phyloP scores from a whole-genome alignment of 495 filamentous ascomycete genomes.

The Gamarada debralockiae region DNA sequence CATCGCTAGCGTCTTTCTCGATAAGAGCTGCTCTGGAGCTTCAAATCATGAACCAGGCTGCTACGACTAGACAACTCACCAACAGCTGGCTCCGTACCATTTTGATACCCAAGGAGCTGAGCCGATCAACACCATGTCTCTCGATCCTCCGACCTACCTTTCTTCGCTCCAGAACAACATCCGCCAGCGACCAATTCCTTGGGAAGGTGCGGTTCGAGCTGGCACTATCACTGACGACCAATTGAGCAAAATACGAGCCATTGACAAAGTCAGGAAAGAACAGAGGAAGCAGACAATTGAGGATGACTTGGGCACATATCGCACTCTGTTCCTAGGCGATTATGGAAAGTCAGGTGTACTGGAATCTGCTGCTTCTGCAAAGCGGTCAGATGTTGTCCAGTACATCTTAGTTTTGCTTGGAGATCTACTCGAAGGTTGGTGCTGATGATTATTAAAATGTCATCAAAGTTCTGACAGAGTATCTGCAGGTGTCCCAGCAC shows the following conservation, averaged over 20 bases:
- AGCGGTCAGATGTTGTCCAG: constrained; percentile 83
- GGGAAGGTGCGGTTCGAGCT: constrained; percentile 94
- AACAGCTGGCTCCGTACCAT: constrained; percentile 16
- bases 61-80: background rate
- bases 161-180: constrained; percentile 92
- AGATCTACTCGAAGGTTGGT: constrained; percentile 80
- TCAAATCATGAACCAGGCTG: background rate
- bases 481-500: constrained; percentile 66
- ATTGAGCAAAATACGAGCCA: constrained; percentile 92
- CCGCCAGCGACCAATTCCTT: constrained; percentile 88
- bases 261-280: constrained; percentile 92
- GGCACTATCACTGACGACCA: constrained; percentile 92
- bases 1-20: constrained; percentile 13
- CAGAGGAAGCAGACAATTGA: constrained; percentile 81
- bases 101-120: constrained; percentile 16
- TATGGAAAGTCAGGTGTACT: constrained; percentile 71
- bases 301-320: constrained; percentile 72
- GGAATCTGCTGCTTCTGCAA: constrained; percentile 70
- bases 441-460: background rate
- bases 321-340: constrained; percentile 71
- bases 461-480: constrained; percentile 12
- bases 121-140: constrained; percentile 21
- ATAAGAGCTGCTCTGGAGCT: constrained; percentile 22
- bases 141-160: constrained; percentile 72
- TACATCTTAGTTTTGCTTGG: constrained; percentile 88